Percentiles rank a stretch among this genome's conserved stretches.
Evolutionary conservation across 2,329 filamentous ascomycete species (phyloP).

Genomic region (Fusarium sp.): DNA sequence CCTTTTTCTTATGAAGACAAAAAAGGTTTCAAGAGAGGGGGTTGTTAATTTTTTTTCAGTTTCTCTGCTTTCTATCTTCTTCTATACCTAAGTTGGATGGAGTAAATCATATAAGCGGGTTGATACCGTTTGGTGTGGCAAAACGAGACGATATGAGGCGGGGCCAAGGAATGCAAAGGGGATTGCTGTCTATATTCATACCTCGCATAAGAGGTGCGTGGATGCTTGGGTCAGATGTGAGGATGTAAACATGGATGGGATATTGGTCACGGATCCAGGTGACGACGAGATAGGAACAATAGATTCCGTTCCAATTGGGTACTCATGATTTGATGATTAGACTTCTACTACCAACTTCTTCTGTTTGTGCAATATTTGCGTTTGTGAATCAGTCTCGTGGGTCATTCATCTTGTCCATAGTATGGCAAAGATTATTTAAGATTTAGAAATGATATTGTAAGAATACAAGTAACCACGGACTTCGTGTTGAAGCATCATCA

Average conservation of each 20-base stretch:
- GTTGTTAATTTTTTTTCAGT: constrained; percentile 21
- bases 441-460: background rate
- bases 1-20: constrained; percentile 33
- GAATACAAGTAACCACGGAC: background rate
- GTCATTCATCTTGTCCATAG: background rate
- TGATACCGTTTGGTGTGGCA: constrained; percentile 33
- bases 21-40: constrained; percentile 35
- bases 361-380: background rate
- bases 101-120: constrained; percentile 38
- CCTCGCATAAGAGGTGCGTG: constrained; percentile 32
- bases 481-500: constrained; percentile 3
- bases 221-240: constrained; percentile 43
- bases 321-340: constrained; percentile 27
- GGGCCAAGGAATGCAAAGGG: constrained; percentile 19
- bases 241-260: constrained; percentile 40
- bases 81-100: constrained; percentile 50
- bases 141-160: constrained; percentile 11
- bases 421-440: background rate
- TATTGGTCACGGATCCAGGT: constrained; percentile 42
- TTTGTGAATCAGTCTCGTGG: background rate
- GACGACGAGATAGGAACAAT: constrained; percentile 44
- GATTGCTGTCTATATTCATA: constrained; percentile 4
- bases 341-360: background rate
- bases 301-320: constrained; percentile 47
- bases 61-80: constrained; percentile 34